Evolutionary conservation across 176 grass and related monocot genomes (phyloP), one percentile per base, ranked within the genome.

Genomic region (Pontederia paniculata): DNA sequence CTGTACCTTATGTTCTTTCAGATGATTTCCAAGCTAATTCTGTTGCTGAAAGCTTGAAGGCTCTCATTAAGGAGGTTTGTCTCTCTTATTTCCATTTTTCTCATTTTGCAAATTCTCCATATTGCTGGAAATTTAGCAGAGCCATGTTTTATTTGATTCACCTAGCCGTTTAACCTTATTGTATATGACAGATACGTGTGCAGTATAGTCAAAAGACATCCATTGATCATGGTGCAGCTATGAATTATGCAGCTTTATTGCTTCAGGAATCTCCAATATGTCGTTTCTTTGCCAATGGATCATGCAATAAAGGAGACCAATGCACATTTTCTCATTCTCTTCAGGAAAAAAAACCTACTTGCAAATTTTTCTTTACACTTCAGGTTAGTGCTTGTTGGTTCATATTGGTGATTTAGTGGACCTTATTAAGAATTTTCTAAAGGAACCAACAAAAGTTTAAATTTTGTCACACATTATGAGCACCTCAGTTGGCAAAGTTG

Each of bases 321-420:
- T 95, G 89, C 66, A 54, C 15, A 25, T 95, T 89, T 74, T 95
- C 89, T 89, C 89, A 95, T 69, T 88, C 81, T 14, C 42, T 63
- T 45, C 50, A n/a, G n/a, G n/a, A n/a, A n/a, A n/a, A n/a, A n/a
- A n/a, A n/a, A n/a, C n/a, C n/a, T n/a, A n/a, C n/a, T n/a, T n/a
- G n/a, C n/a, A n/a, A n/a, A n/a, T n/a, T n/a, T n/a, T n/a, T n/a
- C n/a, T n/a, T n/a, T n/a, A n/a, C n/a, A n/a, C n/a, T n/a, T n/a
- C n/a, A n/a, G n/a, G n/a, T n/a, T n/a, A n/a, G n/a, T n/a, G n/a
- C n/a, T n/a, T n/a, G n/a, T n/a, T n/a, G n/a, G n/a, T n/a, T n/a
- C n/a, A n/a, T n/a, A n/a, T n/a, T n/a, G n/a, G n/a, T n/a, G n/a
- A n/a, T n/a, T n/a, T n/a, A n/a, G n/a, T n/a, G n/a, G n/a, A n/a